Evolutionary conservation across 495 filamentous ascomycete species (phyloP).

Genomic region (Bacidia gigantensis): DNA sequence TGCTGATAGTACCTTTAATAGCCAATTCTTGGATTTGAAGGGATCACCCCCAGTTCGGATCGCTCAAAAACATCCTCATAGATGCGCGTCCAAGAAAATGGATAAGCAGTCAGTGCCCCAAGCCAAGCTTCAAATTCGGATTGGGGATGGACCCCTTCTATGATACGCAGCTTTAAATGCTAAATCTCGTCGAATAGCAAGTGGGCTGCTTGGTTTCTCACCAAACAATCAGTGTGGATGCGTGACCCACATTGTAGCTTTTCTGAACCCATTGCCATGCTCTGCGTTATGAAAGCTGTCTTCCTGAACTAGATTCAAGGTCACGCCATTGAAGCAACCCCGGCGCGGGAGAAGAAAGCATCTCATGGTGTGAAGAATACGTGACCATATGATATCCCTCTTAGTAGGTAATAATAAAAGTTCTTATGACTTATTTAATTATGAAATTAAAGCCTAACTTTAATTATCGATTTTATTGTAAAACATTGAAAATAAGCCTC

Average conservation of each 20-base stretch:
- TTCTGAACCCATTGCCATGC: not conserved
- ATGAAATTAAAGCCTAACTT: no score
- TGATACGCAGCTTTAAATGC: constrained; percentile 1
- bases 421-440: no score
- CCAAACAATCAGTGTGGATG: not conserved
- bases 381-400: constrained; percentile 1
- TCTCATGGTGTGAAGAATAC: constrained; percentile 3
- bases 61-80: no score
- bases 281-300: constrained; percentile 2
- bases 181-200: constrained; percentile 1
- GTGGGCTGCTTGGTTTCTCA: not conserved
- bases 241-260: not conserved
- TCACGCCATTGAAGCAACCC: constrained; percentile 1
- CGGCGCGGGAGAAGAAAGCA: not conserved
- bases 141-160: not conserved
- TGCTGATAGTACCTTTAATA: constrained; percentile 1
- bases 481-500: no score
- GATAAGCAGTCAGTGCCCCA: no score
- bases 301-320: not conserved
- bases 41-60: no score
- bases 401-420: no score
- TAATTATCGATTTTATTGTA: no score
- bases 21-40: constrained; percentile 2
- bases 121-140: not conserved
- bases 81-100: no score